These are phyloP conservation scores for Vitis riparia DNA, from an alignment of 164 flowering plant species.

Conservation along the genomic window DNA sequence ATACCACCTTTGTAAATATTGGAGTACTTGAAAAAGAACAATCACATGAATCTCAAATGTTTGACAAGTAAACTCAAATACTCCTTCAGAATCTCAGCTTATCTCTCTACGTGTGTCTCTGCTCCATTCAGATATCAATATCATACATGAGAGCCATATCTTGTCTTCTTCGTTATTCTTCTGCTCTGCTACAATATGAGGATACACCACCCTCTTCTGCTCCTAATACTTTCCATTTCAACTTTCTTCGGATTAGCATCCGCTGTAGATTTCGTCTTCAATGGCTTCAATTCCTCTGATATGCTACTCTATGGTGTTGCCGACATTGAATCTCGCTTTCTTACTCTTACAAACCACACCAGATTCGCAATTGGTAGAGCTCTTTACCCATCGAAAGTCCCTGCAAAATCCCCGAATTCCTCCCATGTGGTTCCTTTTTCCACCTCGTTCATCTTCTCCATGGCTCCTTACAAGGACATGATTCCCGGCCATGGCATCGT, in stretches of 20 bases:
- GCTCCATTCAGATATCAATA: no score
- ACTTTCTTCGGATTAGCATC: neutral
- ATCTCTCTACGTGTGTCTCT: no score
- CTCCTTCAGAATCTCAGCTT: no score
- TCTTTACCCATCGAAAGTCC: slow-evolving; percentile 27
- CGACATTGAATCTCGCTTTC: slow-evolving; percentile 17
- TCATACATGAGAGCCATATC: no score
- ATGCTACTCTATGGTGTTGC: slow-evolving; percentile 8
- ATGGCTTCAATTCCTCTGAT: slow-evolving; percentile 14
- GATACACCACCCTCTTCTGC: neutral
- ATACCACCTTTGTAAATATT: no score
- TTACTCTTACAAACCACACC: slow-evolving; percentile 28
- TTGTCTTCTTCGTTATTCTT: no score
- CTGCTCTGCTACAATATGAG: no score
- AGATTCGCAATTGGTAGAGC: slow-evolving; percentile 29
- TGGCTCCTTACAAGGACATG: slow-evolving; percentile 37
- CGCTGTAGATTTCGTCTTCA: slow-evolving; percentile 12
- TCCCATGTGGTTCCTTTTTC: slow-evolving; percentile 4
- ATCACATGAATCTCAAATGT: no score
- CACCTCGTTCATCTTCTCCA: slow-evolving; percentile 69
- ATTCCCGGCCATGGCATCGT: slow-evolving; percentile 65
- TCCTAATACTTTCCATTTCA: neutral
- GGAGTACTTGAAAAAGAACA: no score
- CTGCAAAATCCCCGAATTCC: slow-evolving; percentile 20
- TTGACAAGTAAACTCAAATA: no score